phyloP scores from a whole-genome alignment of 2,329 filamentous ascomycete species.

The Claviceps arundinis region DNA sequence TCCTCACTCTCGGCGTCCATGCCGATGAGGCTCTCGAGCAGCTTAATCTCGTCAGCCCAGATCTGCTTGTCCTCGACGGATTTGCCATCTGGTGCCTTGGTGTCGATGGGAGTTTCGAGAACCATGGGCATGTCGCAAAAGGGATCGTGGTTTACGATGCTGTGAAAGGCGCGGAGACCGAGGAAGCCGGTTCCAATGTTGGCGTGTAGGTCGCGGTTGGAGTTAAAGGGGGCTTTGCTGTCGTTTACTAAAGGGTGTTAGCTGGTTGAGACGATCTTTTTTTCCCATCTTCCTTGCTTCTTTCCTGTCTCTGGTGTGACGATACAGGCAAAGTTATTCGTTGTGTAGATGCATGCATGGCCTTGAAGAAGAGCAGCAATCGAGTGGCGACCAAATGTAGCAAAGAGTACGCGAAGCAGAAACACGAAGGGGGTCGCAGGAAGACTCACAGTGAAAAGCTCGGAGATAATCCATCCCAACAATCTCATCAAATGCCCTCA shows the following conservation, averaged over 20 bases:
- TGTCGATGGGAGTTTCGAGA: constrained; percentile 87
- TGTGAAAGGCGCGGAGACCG: constrained; percentile 80
- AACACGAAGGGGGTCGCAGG: no score
- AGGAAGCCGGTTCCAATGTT: constrained; percentile 95
- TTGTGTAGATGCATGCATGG: no score
- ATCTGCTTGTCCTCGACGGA: constrained; percentile 64
- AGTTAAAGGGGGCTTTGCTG: constrained; percentile 76
- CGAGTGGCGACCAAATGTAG: no score
- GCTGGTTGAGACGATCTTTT: neutral
- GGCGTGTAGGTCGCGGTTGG: constrained; percentile 78
- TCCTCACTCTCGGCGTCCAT: constrained; percentile 66
- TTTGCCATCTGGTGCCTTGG: constrained; percentile 50
- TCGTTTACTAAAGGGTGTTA: constrained; percentile 53
- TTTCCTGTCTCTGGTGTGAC: no score
- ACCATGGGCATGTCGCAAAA: constrained; percentile 80
- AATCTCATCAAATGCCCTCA: constrained; percentile 61
- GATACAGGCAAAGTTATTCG: no score
- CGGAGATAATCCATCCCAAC: constrained; percentile 71
- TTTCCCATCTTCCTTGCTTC: no score
- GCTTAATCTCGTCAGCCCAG: constrained; percentile 90
- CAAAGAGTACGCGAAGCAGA: no score
- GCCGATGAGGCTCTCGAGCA: constrained; percentile 76
- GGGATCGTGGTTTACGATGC: constrained; percentile 67
- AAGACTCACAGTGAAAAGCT: constrained; percentile 53
- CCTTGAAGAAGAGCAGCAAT: no score